Base-by-base conservation (phyloP, 2,329 filamentous ascomycete genomes). In the Colletotrichum chlorophyti region DNA sequence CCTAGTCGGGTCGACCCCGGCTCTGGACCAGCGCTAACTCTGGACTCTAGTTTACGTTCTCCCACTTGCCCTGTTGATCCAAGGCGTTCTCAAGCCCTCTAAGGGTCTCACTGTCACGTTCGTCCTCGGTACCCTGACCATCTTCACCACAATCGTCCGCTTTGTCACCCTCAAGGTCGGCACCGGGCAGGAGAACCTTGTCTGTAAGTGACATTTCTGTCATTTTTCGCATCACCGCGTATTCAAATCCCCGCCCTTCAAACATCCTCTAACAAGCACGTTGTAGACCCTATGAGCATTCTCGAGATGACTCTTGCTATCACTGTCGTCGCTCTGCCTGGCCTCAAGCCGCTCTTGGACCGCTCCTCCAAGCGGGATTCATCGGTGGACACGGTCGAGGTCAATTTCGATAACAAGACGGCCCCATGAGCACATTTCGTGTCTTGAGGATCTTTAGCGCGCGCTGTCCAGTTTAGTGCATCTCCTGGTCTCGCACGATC, bases 51-150 rank as follows among this genome's bases (percentile, higher is more conserved):
- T 73, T 15, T 73, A 73, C 47, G 62, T 69, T 0, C 65, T 73
- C 1, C 71, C 70, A 3, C 62, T 72, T 11, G 64, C 66, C 21
- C 58, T 73, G 29, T 60, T 73, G 48, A 42, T 65, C 4, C 70
- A 70, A 12, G 65, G 64, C 23, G 50, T 67, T 19, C 60, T 64
- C 6, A 49, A 58, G 5, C 29, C 57, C 2, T 67, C 66, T 38
- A 64, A 62, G 31, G 60, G 64, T 2, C 58, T 69, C n/a, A 58
- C 51, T 19, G 27, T 68, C 29, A 63, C 66, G 4, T 68, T 69
- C 21, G 49, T 60, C 11, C 62, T 69, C 47, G 67, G 67, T 61
- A 61, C 64, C 32, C 27, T 68, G 14, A 68, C 67, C 11, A 64
- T 67, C 17, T 53, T 65, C 32, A 66, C 65, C 17, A 66, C 65